phyloP scores from a whole-genome alignment of 1,284 basidiomycete species.

The Bondarzewia mesenterica region DNA sequence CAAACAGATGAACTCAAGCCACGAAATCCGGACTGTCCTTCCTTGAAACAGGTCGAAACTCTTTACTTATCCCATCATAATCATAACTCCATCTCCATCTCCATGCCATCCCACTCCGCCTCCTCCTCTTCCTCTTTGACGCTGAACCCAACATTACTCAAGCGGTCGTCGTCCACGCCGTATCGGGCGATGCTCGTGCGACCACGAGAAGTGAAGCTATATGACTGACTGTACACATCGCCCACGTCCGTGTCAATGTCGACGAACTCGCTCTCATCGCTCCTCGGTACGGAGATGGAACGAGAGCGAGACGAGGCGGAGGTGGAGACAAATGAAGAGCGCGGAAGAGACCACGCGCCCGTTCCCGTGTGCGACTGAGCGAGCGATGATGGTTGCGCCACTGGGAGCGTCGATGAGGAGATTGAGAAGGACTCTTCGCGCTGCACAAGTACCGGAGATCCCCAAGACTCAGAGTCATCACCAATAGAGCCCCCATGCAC shows the following conservation, averaged over 20 bases:
- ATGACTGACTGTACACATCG: slow-evolving; percentile 10
- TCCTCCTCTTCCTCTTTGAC: slow-evolving; percentile 18
- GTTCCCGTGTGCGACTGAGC: background rate
- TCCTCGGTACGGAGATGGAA: slow-evolving; percentile 29
- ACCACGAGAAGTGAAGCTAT: slow-evolving; percentile 21
- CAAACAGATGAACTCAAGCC: no score
- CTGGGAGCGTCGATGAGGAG: background rate
- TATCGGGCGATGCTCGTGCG: slow-evolving; percentile 19
- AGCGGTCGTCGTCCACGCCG: slow-evolving; percentile 18
- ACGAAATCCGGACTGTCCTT: no score
- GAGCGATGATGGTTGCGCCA: slow-evolving; percentile 11
- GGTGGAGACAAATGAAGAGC: slow-evolving; percentile 32
- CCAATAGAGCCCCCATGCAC: slow-evolving; percentile 5
- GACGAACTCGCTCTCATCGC: slow-evolving; percentile 23
- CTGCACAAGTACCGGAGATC: slow-evolving; percentile 8
- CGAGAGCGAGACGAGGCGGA: slow-evolving; percentile 28
- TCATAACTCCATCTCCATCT: slow-evolving; percentile 55
- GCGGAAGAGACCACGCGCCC: slow-evolving; percentile 17
- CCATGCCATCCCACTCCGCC: slow-evolving; percentile 51
- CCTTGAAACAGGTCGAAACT: no score
- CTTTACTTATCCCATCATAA: no score
- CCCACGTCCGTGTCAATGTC: slow-evolving; percentile 26
- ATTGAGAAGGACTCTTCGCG: slow-evolving; percentile 12
- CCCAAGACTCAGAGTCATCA: background rate
- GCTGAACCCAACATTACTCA: slow-evolving; percentile 15